These are phyloP conservation scores for Fusarium ramigenum DNA, from an alignment of 2,329 filamentous ascomycete species.

Conservation along the genomic window DNA sequence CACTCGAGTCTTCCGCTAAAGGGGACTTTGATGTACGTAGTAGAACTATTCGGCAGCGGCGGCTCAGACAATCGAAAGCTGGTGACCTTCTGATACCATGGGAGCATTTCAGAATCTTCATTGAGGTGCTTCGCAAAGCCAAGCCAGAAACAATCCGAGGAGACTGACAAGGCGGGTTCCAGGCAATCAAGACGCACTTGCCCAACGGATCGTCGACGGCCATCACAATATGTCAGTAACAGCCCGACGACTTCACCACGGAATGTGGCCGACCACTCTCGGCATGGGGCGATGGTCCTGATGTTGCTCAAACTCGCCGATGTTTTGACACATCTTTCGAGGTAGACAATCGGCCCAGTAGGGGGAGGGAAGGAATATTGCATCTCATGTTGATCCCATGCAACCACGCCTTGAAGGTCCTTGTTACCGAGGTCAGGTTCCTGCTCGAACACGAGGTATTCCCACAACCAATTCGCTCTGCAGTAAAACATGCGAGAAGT, in stretches of 20 bases:
- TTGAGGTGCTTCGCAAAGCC: neutral
- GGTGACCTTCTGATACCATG: fast-evolving
- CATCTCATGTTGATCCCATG: neutral
- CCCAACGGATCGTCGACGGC: neutral
- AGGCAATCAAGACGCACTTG: neutral
- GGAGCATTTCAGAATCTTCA: no score
- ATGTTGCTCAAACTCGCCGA: neutral
- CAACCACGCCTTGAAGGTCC: fast-evolving
- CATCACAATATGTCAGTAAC: neutral
- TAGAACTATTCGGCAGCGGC: fast-evolving
- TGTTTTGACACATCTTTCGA: no score
- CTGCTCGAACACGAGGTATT: neutral
- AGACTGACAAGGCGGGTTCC: fast-evolving
- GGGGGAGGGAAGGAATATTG: no score
- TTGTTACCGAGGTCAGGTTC: fast-evolving
- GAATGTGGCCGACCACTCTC: neutral
- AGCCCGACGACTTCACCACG: fast-evolving
- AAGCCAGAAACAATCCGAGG: neutral
- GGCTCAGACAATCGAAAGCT: neutral
- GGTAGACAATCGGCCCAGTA: no score
- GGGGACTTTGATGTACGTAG: neutral
- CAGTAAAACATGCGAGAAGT: neutral
- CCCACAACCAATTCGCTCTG: fast-evolving
- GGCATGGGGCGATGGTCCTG: neutral
- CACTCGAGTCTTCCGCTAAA: neutral